Conservation (phyloP, 257 asterid genomes). For the Salvia miltiorrhiza region DNA sequence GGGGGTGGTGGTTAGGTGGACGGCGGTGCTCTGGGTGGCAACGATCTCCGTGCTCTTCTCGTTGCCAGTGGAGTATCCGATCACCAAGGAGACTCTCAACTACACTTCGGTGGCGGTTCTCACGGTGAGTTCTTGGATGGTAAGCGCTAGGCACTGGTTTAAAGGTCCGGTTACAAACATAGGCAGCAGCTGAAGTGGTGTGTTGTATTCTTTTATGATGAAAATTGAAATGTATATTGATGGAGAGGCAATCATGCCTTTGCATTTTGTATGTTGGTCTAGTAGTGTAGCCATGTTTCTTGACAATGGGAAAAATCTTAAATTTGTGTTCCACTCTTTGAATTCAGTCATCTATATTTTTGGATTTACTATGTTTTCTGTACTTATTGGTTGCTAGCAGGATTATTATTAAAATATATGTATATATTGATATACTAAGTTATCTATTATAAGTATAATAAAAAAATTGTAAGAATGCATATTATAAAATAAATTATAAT, state of each 20-base stretch:
- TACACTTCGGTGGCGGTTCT: conserved; percentile 94
- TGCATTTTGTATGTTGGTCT: not conserved
- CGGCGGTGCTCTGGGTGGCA: conserved; percentile 79
- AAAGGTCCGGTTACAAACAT: conserved; percentile 86
- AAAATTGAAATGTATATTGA: not conserved
- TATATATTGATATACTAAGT: no score
- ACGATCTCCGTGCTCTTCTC: conserved; percentile 88
- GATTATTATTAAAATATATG: no score
- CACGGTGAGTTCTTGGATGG: conserved; percentile 61
- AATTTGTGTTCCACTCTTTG: no score
- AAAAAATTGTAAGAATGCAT: no score
- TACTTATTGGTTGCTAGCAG: no score
- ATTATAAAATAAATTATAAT: no score
- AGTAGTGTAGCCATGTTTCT: not conserved
- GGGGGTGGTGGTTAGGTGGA: conserved; percentile 76
- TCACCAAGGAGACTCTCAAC: conserved; percentile 72
- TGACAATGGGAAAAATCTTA: no score
- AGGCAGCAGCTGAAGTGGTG: conserved; percentile 19
- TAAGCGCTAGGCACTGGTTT: conserved; percentile 87
- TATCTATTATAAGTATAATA: no score
- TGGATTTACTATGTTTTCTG: no score
- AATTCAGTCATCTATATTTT: no score
- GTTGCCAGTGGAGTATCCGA: conserved; percentile 82
- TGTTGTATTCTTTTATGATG: conserved; percentile 8
- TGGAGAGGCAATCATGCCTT: not conserved